phyloP scores from a whole-genome alignment of 192 early-diverging fungal species.

The Rhizoclosmatium sp. region DNA sequence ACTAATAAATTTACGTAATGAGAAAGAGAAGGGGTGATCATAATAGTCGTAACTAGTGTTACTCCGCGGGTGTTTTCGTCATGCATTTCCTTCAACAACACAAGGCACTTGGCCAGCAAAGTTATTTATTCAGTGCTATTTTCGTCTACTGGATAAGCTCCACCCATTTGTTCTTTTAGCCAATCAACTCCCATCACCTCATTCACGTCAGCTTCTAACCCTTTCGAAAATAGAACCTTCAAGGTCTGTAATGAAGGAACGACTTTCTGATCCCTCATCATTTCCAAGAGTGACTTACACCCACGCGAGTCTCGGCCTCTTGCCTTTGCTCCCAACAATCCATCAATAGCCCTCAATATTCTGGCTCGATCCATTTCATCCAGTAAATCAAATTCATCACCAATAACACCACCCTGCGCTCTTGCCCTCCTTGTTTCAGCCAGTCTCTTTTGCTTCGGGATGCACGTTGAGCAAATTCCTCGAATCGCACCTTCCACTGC shows the following conservation, averaged over 20 bases:
- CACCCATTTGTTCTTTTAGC: neutral
- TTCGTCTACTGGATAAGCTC: too few relatives aligned
- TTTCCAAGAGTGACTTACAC: neutral
- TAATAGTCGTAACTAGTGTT: too few relatives aligned
- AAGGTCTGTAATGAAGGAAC: neutral
- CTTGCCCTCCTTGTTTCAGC: neutral
- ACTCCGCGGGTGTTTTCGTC: too few relatives aligned
- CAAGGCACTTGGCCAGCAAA: too few relatives aligned
- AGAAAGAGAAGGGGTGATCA: too few relatives aligned
- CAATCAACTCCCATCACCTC: neutral
- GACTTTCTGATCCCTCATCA: conserved; percentile 1
- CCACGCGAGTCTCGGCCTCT: neutral
- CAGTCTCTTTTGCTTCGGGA: neutral
- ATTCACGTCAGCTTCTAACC: neutral
- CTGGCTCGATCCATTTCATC: neutral
- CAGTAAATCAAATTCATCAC: neutral
- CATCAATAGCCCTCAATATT: conserved; percentile 9
- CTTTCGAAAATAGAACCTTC: neutral
- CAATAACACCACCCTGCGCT: neutral
- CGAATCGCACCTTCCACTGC: conserved; percentile 2
- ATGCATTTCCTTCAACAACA: too few relatives aligned
- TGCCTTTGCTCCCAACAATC: conserved; percentile 3
- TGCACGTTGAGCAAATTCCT: neutral
- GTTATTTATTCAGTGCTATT: too few relatives aligned
- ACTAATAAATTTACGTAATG: too few relatives aligned